Evolutionary conservation across 2,329 filamentous ascomycete species (phyloP).

Genomic region (Bipolaris gigantea): DNA sequence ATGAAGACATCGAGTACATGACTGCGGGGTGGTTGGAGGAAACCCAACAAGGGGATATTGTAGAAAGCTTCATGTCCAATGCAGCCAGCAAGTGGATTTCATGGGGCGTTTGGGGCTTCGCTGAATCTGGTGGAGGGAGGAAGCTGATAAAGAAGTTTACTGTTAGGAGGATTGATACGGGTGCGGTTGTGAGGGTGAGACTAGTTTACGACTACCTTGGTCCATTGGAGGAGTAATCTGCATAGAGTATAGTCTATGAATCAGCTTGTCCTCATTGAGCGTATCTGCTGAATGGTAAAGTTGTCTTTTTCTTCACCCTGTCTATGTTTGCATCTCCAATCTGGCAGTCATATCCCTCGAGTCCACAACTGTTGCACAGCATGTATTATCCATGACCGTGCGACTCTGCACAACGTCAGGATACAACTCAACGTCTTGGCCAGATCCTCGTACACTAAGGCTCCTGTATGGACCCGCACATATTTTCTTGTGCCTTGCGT

Average conservation of each 20-base stretch:
- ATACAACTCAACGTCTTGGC: not conserved
- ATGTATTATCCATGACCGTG: not conserved
- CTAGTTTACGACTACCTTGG: constrained; percentile 43
- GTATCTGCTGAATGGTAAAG: not conserved
- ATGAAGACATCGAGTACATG: constrained; percentile 31
- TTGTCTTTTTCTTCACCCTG: not conserved
- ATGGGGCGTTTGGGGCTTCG: constrained; percentile 42
- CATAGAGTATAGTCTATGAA: not conserved
- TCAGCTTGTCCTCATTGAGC: not conserved
- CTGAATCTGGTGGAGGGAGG: constrained; percentile 36
- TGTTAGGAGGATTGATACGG: constrained; percentile 36
- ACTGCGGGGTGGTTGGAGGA: constrained; percentile 36
- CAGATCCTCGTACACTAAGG: constrained; percentile 2
- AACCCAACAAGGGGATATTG: constrained; percentile 33
- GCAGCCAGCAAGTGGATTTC: constrained; percentile 42
- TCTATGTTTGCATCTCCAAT: not conserved
- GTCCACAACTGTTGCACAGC: constrained; percentile 2
- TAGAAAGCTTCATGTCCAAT: constrained; percentile 42
- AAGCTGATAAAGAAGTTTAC: constrained; percentile 38
- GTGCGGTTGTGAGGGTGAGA: constrained; percentile 32
- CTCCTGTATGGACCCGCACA: not conserved
- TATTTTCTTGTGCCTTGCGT: not conserved
- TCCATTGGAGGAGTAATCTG: constrained; percentile 16
- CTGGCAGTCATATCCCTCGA: constrained; percentile 4
- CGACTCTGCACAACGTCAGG: constrained; percentile 3